Evolutionary conservation across 768 basidiomycete species (phyloP).

Genomic region (Termitomyces bulborhizus): DNA sequence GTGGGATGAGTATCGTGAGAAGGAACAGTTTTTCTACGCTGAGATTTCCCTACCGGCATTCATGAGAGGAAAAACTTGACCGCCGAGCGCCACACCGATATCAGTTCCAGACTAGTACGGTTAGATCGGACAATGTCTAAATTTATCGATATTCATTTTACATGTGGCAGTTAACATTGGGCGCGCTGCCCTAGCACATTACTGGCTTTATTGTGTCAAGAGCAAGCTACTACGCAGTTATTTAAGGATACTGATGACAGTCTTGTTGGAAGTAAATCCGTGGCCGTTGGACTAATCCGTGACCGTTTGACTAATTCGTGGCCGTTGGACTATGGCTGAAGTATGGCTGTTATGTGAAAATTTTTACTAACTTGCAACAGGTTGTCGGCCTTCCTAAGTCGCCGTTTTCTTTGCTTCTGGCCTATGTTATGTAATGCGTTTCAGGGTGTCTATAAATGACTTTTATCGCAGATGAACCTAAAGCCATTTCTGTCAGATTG

Average conservation of each 20-base stretch:
- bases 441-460: no score
- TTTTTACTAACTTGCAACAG: background rate
- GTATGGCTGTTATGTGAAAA: background rate
- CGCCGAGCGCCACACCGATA: background rate
- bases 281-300: background rate
- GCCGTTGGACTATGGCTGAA: background rate
- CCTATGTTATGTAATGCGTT: no score
- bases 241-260: background rate
- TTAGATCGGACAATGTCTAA: no score
- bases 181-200: background rate
- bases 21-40: background rate
- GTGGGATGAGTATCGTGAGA: no score
- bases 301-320: no score
- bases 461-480: no score
- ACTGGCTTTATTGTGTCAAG: no score
- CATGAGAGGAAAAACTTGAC: background rate
- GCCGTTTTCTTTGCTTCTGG: no score
- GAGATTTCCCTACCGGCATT: background rate
- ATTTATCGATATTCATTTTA: background rate
- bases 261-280: background rate
- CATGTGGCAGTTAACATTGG: background rate
- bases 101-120: background rate
- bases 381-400: no score
- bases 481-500: no score
- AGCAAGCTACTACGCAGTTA: background rate